Evolutionary conservation across 1,284 basidiomycete species (phyloP), one percentile per base, ranked within the genome.

Genomic region (Calocybe gambosa): DNA sequence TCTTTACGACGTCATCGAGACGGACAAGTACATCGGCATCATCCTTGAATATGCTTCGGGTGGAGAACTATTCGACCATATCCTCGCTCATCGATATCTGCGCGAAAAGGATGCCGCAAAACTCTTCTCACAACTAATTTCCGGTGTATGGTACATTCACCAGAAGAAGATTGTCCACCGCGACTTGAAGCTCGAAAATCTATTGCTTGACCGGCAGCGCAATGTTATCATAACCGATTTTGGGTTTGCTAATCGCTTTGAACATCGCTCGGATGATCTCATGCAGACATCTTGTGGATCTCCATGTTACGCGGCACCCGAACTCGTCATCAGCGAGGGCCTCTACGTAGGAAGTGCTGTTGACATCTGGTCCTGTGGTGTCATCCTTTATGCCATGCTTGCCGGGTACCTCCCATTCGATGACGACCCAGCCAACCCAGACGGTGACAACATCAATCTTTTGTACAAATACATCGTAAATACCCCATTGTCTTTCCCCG

Each of bases 171-270:
- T 99, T 55, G 93, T 99, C 42, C 95, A 99, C 65, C 93, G 95
- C 50, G 96, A 99, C 69, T 84, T 99, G 63, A 99, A 99, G 70
- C 85, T 99, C 53, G 96, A 99, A 70, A 99, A 99, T 63, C 73
- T 99, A 13, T 81, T 99, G 39, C 84, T 99, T 46, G 96, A 99
- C 74, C 87, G 93, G 53, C 85, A 98, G 63, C 84, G 96, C 49
- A 99, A 99, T 65, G 93, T 99, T 53, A 96, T 99, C 72, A 98
- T 99, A 73, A 98, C 95, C 55, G 96, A 99, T 65, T 99, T 99
- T 65, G 95, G 96, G 23, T 99, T 99, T 61, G 96, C 96, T 50
- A 99, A 99, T 71, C 85, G 89, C 45, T 99, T 98, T 62, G 90
- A 94, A 64, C 88, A 93, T 58, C 80, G 82, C 31, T 61, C 85